These are phyloP conservation scores for Aspergillus saccharolyticus DNA, from an alignment of 495 filamentous ascomycete species.

Conservation along the genomic window DNA sequence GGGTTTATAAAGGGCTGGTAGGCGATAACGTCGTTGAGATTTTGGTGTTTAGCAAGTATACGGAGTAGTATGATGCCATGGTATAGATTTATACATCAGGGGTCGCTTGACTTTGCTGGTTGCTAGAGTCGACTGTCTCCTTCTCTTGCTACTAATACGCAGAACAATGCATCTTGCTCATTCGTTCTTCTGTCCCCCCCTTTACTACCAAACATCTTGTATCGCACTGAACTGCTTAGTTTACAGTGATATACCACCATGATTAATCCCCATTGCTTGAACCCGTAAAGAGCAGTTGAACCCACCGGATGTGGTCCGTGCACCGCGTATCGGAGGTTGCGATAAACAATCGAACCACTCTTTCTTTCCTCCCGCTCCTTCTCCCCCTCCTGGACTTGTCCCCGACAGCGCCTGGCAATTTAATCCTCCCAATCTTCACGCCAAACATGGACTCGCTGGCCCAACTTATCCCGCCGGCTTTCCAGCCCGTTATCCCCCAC, in stretches of 20 bases:
- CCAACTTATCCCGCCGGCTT: conserved; percentile 21
- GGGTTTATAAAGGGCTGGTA: neutral
- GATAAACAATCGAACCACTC: conserved; percentile 23
- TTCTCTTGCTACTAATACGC: neutral
- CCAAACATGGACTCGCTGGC: conserved; percentile 29
- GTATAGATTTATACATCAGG: neutral
- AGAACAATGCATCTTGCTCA: neutral
- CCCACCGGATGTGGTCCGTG: conserved; percentile 11
- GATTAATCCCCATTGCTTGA: neutral
- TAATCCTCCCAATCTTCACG: conserved; percentile 4
- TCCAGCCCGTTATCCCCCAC: conserved; percentile 22
- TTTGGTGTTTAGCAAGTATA: too few species aligned
- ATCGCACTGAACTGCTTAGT: too few species aligned
- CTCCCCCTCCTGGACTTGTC: neutral
- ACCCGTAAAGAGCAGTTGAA: neutral
- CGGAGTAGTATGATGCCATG: too few species aligned
- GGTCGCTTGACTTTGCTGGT: neutral
- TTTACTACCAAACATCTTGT: too few species aligned
- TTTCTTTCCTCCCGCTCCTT: neutral
- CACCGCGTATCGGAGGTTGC: conserved; percentile 15
- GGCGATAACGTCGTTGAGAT: too few species aligned
- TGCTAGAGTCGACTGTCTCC: neutral
- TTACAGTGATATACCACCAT: neutral
- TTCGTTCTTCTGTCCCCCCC: too few species aligned
- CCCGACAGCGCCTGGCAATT: conserved; percentile 10